Evolutionary conservation across 2,329 filamentous ascomycete species (phyloP).

Genomic region (Teratosphaeria nubilosa): DNA sequence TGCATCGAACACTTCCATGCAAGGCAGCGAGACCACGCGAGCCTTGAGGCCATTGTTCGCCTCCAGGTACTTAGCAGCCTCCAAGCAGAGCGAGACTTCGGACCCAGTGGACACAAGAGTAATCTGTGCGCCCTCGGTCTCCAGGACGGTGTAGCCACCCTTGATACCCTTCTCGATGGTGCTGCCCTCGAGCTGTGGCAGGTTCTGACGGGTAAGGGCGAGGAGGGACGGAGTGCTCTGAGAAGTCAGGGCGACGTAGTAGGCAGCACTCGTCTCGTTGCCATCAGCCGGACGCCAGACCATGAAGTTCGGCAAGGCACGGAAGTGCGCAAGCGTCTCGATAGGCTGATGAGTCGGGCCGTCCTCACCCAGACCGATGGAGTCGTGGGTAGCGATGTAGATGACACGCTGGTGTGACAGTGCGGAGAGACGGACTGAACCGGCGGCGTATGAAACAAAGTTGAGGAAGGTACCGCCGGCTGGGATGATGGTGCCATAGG

Average conservation of each 20-base stretch:
- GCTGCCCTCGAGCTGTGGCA: constrained; percentile 92
- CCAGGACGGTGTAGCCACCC: constrained; percentile 87
- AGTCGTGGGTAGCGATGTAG: constrained; percentile 97
- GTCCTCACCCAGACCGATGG: constrained; percentile 97
- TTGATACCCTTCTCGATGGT: constrained; percentile 82
- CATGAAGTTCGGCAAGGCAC: constrained; percentile 97
- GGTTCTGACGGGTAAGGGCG: constrained; percentile 93
- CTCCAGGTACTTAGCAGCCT: constrained; percentile 82
- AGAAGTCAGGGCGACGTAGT: constrained; percentile 87
- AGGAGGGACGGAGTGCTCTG: constrained; percentile 87
- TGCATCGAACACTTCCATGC: constrained; percentile 91
- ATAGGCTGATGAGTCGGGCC: constrained; percentile 98
- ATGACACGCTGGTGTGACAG: constrained; percentile 84
- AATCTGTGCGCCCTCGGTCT: constrained; percentile 72
- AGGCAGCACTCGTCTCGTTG: constrained; percentile 95
- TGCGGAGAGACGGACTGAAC: constrained; percentile 85
- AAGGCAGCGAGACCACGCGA: constrained; percentile 90
- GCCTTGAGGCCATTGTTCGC: constrained; percentile 81
- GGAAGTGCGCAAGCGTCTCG: constrained; percentile 96
- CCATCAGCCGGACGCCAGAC: constrained; percentile 98
- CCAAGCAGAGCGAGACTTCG: constrained; percentile 87
- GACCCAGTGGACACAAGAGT: constrained; percentile 93
- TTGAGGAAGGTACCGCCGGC: constrained; percentile 96
- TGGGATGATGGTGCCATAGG: constrained; percentile 90
- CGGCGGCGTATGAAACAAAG: constrained; percentile 96